Evolutionary conservation across 2,329 filamentous ascomycete species (phyloP).

Genomic region (Talaromyces sp.): DNA sequence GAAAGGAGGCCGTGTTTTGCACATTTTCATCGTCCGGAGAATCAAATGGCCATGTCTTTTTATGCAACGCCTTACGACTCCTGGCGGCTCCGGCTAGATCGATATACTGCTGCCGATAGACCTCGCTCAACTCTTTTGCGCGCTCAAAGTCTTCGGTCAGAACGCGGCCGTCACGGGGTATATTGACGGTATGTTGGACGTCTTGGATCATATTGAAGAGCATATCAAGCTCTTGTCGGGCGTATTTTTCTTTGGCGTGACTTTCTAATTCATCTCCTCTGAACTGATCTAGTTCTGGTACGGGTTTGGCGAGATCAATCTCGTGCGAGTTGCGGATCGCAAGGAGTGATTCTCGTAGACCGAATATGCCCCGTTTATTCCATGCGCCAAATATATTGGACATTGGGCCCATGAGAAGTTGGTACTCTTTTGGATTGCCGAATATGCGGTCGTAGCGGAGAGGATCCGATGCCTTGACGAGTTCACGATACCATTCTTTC

Average conservation of each 20-base stretch:
- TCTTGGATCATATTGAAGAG: constrained; percentile 14
- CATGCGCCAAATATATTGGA: background rate
- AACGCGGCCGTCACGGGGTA: constrained; percentile 13
- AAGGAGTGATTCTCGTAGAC: constrained; percentile 11
- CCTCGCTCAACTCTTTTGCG: background rate
- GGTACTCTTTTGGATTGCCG: background rate
- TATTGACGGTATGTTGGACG: constrained; percentile 2
- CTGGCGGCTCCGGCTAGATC: background rate
- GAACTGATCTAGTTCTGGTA: background rate
- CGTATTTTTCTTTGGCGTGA: constrained; percentile 14
- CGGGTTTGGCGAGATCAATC: background rate
- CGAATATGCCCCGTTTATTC: constrained; percentile 3
- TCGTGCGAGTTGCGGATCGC: background rate
- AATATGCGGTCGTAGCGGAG: constrained; percentile 16
- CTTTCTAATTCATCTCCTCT: background rate
- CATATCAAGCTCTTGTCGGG: constrained; percentile 13
- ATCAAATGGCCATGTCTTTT: constrained; percentile 14
- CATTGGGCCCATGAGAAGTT: constrained; percentile 5
- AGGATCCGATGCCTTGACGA: constrained; percentile 8
- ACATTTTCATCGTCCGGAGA: too few species aligned
- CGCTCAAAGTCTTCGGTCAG: constrained; percentile 10
- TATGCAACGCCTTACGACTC: background rate
- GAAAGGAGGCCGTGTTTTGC: background rate
- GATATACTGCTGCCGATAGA: constrained; percentile 12
- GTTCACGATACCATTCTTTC: constrained; percentile 9